phyloP scores from a whole-genome alignment of 2,329 filamentous ascomycete genomes.

The Colletotrichum liriopes region DNA sequence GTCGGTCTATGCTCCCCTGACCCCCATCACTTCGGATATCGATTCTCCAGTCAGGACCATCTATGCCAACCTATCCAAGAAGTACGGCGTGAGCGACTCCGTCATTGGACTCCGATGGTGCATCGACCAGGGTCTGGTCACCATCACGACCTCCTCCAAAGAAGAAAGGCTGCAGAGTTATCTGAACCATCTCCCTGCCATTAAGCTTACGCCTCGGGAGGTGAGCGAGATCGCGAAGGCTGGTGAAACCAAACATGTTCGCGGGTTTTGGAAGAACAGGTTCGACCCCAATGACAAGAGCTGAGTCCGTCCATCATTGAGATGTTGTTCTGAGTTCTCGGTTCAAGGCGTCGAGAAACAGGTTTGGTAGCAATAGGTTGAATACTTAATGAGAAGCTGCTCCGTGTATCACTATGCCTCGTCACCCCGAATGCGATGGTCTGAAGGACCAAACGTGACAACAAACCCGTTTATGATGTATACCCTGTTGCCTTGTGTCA shows the following conservation, averaged over 20 bases:
- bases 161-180: constrained; percentile 72
- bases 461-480: not conserved
- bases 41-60: constrained; percentile 68
- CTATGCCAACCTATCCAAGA: constrained; percentile 67
- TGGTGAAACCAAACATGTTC: constrained; percentile 73
- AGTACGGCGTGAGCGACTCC: constrained; percentile 71
- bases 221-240: constrained; percentile 68
- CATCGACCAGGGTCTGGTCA: constrained; percentile 72
- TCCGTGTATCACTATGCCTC: not conserved
- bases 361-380: constrained; percentile 4
- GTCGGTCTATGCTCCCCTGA: constrained; percentile 70
- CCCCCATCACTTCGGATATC: constrained; percentile 63
- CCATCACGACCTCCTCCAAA: constrained; percentile 73
- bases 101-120: constrained; percentile 74
- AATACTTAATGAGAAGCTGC: constrained; percentile 7
- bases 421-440: too few species aligned
- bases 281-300: constrained; percentile 68
- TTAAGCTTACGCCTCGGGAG: constrained; percentile 74
- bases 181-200: constrained; percentile 63
- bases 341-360: not conserved
- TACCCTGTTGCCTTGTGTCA: not conserved
- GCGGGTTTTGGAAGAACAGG: constrained; percentile 70
- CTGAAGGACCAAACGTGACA: not conserved
- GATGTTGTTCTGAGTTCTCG: not conserved
- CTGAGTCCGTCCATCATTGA: constrained; percentile 46